Base-by-base conservation (phyloP, 768 basidiomycete genomes). In the Lactarius akahatsu region DNA sequence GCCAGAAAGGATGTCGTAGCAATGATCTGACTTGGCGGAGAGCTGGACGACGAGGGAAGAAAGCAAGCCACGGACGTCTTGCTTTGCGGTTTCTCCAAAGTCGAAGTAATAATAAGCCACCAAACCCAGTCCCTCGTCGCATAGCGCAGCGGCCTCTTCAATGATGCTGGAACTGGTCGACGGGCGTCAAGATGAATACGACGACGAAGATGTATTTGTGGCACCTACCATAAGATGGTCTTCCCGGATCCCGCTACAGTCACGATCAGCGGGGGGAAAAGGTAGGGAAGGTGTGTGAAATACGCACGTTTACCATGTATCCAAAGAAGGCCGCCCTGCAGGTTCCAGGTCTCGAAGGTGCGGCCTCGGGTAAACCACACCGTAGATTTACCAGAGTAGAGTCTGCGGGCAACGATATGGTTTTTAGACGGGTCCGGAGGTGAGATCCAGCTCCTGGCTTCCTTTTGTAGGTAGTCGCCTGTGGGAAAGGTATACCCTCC, bases 361-460 rank as follows among this genome's bases (percentile, higher is more conserved):
- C 0, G 0, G 43, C 43, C 43, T 0, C 8, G 43, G 9, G 20
- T 20, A 10, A 45, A 45, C 43, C 43, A 45, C 4, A 3, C 0
- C 0, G 20, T 20, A 3, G 43, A 45, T 45, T 10, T 8, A n/a
- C 20, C 43, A 9, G 18, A 36, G n/a, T 26, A 55, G 41, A 23
- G 16, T 8, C 26, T 41, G 18, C 28, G 40, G 2, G 43, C 32
- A 30, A 56, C 23, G 28, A 56, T 41, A 28, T 63, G 62, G 9
- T 63, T 63, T 47, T n/a, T 63, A 11, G 62, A 63, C 3, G 55
- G 52, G n/a, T 63, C 62, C 2, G 62, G 62, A n/a, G 62, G 62
- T 2, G 55, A 63, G 9, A 63, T 38, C 62, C 62, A 63, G n/a
- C 11, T 20, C 10, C 40, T 23, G 13, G 56, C 26, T 0, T 43